These are phyloP conservation scores for Vitis labrusca DNA, from an alignment of 164 flowering plant genomes.

Conservation along the genomic window DNA sequence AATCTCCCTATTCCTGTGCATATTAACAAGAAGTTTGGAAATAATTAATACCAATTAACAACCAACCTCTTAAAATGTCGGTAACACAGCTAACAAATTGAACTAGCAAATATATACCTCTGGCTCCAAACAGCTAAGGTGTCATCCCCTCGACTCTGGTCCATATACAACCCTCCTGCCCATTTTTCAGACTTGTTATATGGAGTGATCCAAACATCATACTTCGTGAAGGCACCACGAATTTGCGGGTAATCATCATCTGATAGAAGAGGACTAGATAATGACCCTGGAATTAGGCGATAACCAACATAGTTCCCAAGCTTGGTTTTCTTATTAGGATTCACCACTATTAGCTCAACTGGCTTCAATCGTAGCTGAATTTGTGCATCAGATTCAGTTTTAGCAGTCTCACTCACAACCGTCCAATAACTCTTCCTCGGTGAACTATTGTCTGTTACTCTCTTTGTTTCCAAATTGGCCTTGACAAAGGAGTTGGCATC, in stretches of 20 bases:
- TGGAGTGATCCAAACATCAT: slow-evolving; percentile 48
- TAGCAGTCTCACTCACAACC: slow-evolving; percentile 12
- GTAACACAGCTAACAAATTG: not conserved
- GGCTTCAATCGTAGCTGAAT: slow-evolving; percentile 24
- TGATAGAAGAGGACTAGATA: slow-evolving; percentile 20
- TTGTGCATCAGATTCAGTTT: slow-evolving; percentile 23
- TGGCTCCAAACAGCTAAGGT: slow-evolving; percentile 28
- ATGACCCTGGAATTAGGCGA: slow-evolving; percentile 28
- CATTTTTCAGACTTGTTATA: slow-evolving; percentile 49
- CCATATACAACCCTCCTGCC: slow-evolving; percentile 37
- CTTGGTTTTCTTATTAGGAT: slow-evolving; percentile 34
- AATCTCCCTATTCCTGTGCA: slow-evolving; percentile 54
- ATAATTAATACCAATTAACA: no score
- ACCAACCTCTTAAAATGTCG: no score
- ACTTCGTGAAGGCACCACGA: slow-evolving; percentile 38
- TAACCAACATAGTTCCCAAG: slow-evolving; percentile 41
- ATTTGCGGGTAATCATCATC: slow-evolving; percentile 46
- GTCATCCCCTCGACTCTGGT: slow-evolving; percentile 48
- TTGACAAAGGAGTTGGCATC: slow-evolving; percentile 29
- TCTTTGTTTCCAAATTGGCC: slow-evolving; percentile 13
- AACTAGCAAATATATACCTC: slow-evolving; percentile 15
- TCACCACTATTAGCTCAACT: slow-evolving; percentile 31
- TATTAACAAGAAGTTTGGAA: no score
- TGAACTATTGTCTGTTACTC: not conserved
- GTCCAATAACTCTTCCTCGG: slow-evolving; percentile 38